Evolutionary conservation across 495 filamentous ascomycete genomes (phyloP).

Genomic region (Aspergillus sclerotiicarbonarius): DNA sequence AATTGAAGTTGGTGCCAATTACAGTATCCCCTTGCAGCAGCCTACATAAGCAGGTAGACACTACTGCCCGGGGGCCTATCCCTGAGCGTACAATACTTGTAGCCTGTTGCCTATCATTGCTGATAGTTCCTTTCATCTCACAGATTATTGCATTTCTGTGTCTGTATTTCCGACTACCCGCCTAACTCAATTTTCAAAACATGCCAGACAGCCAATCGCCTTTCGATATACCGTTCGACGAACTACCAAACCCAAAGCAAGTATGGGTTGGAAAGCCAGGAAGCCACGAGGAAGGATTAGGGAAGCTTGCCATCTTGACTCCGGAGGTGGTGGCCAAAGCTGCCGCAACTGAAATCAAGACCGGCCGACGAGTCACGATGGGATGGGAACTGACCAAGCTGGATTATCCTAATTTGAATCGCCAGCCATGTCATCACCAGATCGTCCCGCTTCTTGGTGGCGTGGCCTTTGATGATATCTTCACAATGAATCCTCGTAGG

Average conservation of each 20-base stretch:
- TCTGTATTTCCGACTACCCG: not conserved
- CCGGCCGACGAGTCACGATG: constrained; percentile 39
- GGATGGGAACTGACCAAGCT: constrained; percentile 47
- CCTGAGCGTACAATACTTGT: too few species aligned
- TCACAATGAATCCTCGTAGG: constrained; percentile 62
- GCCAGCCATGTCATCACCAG: constrained; percentile 38
- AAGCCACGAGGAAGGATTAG: constrained; percentile 42
- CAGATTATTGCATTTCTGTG: too few species aligned
- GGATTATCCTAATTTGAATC: constrained; percentile 43
- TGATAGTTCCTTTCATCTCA: too few species aligned
- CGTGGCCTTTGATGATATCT: constrained; percentile 59
- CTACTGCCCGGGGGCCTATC: too few species aligned
- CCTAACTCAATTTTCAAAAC: not conserved
- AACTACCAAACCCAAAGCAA: constrained; percentile 42
- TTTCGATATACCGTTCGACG: constrained; percentile 35
- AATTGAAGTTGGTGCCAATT: too few species aligned
- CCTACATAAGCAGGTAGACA: too few species aligned
- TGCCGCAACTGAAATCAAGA: constrained; percentile 35
- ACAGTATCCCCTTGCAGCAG: too few species aligned
- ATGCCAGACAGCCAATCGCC: constrained; percentile 20
- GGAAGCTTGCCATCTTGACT: constrained; percentile 41
- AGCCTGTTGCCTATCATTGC: too few species aligned
- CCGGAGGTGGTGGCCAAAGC: constrained; percentile 41
- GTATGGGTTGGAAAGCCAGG: constrained; percentile 44
- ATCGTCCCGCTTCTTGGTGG: constrained; percentile 42